Base-by-base conservation (phyloP, 1,284 basidiomycete genomes). In the Filobasidium uniguttulatum region DNA sequence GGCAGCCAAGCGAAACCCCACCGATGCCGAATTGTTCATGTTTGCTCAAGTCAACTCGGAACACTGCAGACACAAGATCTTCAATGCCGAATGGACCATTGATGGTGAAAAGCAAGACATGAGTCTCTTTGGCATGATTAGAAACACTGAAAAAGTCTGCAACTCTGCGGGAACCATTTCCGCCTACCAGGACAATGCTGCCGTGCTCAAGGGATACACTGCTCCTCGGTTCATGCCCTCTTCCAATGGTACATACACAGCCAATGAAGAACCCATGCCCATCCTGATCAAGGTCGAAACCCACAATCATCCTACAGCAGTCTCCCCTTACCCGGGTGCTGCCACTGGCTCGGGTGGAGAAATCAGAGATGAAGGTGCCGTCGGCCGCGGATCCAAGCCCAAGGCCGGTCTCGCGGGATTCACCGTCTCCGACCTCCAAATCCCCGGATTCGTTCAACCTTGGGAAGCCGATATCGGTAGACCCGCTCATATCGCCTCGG, bases 31-130 rank as follows among this genome's bases (percentile, higher is more conserved):
- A 67, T 76, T 99, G 17, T 98, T 98, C 77, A 98, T 98, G 93
- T 99, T 98, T 66, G 93, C 94, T 15, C 94, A 99, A 67, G 93
- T 99, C 67, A 99, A 99, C 73, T 97, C 91, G 35, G 94, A 99
- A 71, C 94, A 98, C 68, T 99, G 94, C 69, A 79, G 94, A 41
- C 94, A 99, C 77, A 99, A 99, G 72, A 98, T 97, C 60, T 99
- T 98, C 75, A 99, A 99, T 65, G 91, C 94, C 0, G 78, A 84
- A 35, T 99, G 94, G 94, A 85, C 81, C 20, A 80, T 96, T 57
- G 85, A 94, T 62, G 82, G 76, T 5, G 61, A 74, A 33, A 62
- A 72, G n/a, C 75, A 80, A 63, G 78, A 83, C 54, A 73, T 76
- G 54, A 88, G 88, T 6, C 79, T 98, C 25, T 99, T 99, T 70